These are phyloP conservation scores for Sporothrix inflata DNA, from an alignment of 2,329 filamentous ascomycete genomes.

Conservation along the genomic window DNA sequence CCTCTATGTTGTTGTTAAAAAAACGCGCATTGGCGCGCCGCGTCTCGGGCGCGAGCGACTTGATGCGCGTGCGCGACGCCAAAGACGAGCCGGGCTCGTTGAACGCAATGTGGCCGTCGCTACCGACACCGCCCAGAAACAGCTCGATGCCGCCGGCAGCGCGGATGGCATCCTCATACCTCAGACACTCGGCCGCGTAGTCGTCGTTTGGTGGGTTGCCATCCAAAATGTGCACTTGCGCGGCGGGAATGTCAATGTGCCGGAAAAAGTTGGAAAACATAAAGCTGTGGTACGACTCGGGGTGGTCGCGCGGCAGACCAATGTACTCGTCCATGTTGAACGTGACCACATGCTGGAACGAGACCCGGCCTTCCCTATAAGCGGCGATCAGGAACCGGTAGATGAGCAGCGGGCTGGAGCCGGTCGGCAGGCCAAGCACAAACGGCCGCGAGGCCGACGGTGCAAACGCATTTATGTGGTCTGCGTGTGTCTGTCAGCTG, in stretches of 20 bases:
- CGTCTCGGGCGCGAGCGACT: slow-evolving; percentile 78
- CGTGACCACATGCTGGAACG: slow-evolving; percentile 69
- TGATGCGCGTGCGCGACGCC: slow-evolving; percentile 70
- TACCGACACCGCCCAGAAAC: slow-evolving; percentile 74
- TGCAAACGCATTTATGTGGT: slow-evolving; percentile 68
- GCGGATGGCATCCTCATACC: slow-evolving; percentile 72
- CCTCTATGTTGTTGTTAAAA: slow-evolving; percentile 64
- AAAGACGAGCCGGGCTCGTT: slow-evolving; percentile 77
- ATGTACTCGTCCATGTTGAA: slow-evolving; percentile 75
- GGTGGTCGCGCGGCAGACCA: slow-evolving; percentile 70
- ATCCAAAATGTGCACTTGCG: slow-evolving; percentile 73
- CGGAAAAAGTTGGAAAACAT: slow-evolving; percentile 83
- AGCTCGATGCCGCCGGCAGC: slow-evolving; percentile 72
- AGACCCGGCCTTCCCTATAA: slow-evolving; percentile 57
- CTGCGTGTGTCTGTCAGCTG: slow-evolving; percentile 36
- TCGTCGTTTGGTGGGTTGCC: slow-evolving; percentile 59
- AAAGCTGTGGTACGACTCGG: slow-evolving; percentile 77
- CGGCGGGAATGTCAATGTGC: slow-evolving; percentile 69
- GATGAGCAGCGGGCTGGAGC: slow-evolving; percentile 69
- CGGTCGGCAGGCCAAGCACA: slow-evolving; percentile 72
- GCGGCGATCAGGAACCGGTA: slow-evolving; percentile 68
- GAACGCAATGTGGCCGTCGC: slow-evolving; percentile 79
- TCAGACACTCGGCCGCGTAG: slow-evolving; percentile 65
- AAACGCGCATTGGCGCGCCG: slow-evolving; percentile 75
- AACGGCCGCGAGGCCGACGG: slow-evolving; percentile 68